Evolutionary conservation across 371 early-diverging fungal genomes (phyloP), one percentile per base, ranked within the genome.

Genomic region (Lichtheimia ornata): DNA sequence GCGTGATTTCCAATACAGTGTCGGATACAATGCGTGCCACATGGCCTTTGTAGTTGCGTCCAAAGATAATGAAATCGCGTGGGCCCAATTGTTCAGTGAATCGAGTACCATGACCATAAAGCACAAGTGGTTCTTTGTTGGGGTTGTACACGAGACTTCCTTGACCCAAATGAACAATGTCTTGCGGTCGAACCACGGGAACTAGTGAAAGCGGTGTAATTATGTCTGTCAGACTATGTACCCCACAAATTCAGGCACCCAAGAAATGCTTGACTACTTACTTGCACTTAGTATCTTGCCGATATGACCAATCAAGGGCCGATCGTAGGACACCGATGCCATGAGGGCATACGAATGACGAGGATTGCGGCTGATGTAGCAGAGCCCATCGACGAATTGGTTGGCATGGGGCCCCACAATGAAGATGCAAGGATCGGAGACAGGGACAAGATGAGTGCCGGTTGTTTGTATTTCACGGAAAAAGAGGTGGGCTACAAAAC

Each of bases 371-470:
- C 85, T 83, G 61, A 91, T 77, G 25, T 95, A 78, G 35, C 96
- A 85, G 12, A 95, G 62, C 5, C 97, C 95, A 69, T 98, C 98
- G 11, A 97, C 87, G 75, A 98, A 97, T 84, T 92, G 98, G 79
- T 97, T 97, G 40, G 94, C 92, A 83, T 97, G 98, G 15, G 97
- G 97, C 1, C 94, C 97, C 2, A 89, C 94, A 41, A 95, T 94
- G 73, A 98, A 98, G 53, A 98, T 91, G 51, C 96, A 91, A 4
- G 96, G 96, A 0, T 94, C 96, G 18, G 82, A 74, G 47, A 66
- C 61, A 4, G 98, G 98, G 40, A 98, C 88, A 61, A 86, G 79
- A 71, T 97, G 94, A 25, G 85, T 72, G 61, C 95, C 96, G 22
- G 95, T 86, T 5, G 86, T 82, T 59, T 86, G 86, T 56, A 98